phyloP scores from a whole-genome alignment of 139 green algal genomes.

The Mychonastes homosphaera region DNA sequence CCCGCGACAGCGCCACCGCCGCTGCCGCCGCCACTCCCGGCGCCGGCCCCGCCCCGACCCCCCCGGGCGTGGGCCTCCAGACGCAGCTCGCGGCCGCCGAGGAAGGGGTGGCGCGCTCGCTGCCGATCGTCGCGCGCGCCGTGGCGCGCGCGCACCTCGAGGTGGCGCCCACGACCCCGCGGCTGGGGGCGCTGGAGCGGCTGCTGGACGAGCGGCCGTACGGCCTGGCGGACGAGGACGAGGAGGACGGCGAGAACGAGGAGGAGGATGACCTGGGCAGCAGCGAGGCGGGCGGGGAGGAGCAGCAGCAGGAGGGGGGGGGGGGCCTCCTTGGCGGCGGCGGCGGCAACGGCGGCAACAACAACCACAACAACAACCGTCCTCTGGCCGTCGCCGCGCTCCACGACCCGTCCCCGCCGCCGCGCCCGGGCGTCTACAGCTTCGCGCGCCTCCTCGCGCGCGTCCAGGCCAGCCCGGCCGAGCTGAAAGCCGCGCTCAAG shows the following conservation, averaged over 20 bases:
- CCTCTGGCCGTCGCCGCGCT: no score
- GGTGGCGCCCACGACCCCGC: constrained; percentile 7
- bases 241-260: constrained; percentile 4
- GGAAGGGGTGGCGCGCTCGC: neutral
- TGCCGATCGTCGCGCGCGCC: neutral
- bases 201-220: constrained; percentile 27
- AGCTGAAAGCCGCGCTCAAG: constrained; percentile 30
- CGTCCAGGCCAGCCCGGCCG: constrained; percentile 31
- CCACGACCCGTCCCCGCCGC: no score
- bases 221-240: constrained; percentile 24
- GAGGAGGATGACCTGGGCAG: neutral
- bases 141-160: constrained; percentile 1
- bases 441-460: neutral
- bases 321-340: neutral
- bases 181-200: constrained; percentile 18
- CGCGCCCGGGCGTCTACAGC: neutral
- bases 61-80: constrained; percentile 14
- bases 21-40: neutral
- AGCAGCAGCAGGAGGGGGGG: constrained; percentile 27
- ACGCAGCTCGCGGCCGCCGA: constrained; percentile 16
- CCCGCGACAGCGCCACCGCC: no score
- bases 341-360: neutral
- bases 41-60: neutral
- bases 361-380: neutral
- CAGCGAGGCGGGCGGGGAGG: neutral